Conservation (phyloP, 805 yeast genomes). For the Huiozyma naganishii region DNA sequence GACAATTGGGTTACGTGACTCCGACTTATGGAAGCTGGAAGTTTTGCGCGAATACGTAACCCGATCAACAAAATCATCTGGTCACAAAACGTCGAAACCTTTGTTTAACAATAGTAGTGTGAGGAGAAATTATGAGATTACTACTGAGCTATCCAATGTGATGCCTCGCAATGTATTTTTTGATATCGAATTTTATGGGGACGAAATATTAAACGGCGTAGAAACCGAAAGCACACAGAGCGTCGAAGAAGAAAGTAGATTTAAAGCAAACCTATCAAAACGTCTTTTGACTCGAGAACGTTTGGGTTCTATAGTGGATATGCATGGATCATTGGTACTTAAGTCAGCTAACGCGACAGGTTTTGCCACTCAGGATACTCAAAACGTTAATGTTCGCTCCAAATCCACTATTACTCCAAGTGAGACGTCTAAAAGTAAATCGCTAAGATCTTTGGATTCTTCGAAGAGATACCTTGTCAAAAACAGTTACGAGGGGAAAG, state of each 20-base stretch:
- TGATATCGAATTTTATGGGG: constrained; percentile 27
- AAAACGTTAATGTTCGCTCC: constrained; percentile 37
- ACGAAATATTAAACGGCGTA: background rate
- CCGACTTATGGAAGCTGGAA: constrained; percentile 76
- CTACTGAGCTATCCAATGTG: constrained; percentile 15
- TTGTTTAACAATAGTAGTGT: constrained; percentile 12
- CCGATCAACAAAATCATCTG: constrained; percentile 38
- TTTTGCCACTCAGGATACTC: constrained; percentile 30
- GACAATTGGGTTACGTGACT: constrained; percentile 60
- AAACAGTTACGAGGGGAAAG: constrained; percentile 59
- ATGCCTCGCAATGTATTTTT: constrained; percentile 44
- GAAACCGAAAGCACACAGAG: background rate
- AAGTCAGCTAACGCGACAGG: constrained; percentile 30
- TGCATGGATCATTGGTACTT: constrained; percentile 29
- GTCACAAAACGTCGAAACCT: background rate
- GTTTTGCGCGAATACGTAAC: constrained; percentile 57
- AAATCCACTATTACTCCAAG: constrained; percentile 13
- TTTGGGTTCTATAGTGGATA: constrained; percentile 9
- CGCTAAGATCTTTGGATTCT: constrained; percentile 3
- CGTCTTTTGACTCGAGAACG: background rate
- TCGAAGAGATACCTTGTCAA: constrained; percentile 26
- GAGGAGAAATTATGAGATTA: constrained; percentile 19
- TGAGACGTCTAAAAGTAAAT: constrained; percentile 1
- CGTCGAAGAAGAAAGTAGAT: background rate
- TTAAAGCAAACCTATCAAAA: background rate